Evolutionary conservation across 2,329 filamentous ascomycete genomes (phyloP).

Genomic region (Hymenoscyphus repandus): DNA sequence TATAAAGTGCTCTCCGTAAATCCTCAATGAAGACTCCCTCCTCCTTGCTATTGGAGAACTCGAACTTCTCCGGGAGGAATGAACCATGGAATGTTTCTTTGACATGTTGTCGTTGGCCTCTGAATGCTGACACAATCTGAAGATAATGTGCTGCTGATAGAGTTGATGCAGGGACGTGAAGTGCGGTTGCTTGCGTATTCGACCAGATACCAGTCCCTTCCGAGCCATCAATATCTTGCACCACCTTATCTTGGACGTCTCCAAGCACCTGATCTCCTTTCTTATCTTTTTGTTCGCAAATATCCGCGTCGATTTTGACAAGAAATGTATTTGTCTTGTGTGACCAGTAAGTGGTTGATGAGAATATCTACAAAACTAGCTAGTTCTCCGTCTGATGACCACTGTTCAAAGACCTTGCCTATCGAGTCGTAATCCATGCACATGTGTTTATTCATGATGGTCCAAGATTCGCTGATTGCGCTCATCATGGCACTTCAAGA

Average conservation of each 20-base stretch:
- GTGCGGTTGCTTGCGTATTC: conserved; percentile 53
- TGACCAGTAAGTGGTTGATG: conserved; percentile 1
- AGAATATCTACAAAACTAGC: conserved; percentile 26
- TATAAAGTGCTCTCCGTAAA: conserved; percentile 56
- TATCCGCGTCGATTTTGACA: conserved; percentile 56
- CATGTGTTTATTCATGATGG: conserved; percentile 53
- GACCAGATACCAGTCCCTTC: conserved; percentile 66
- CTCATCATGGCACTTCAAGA: conserved; percentile 54
- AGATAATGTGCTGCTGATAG: conserved; percentile 59
- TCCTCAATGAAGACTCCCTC: conserved; percentile 47
- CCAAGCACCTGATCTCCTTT: conserved; percentile 49
- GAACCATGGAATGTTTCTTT: conserved; percentile 41
- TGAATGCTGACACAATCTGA: conserved; percentile 58
- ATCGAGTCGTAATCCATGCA: conserved; percentile 56
- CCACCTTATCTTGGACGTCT: conserved; percentile 63
- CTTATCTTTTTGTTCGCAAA: conserved; percentile 47
- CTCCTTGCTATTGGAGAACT: conserved; percentile 31
- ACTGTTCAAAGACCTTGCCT: conserved; percentile 51
- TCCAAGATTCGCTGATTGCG: conserved; percentile 59
- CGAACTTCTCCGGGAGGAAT: conserved; percentile 20
- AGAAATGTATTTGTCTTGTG: conserved; percentile 51
- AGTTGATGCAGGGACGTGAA: conserved; percentile 60
- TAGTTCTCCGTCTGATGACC: conserved; percentile 55
- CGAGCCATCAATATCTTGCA: conserved; percentile 61
- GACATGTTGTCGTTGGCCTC: conserved; percentile 47